A percentile compares a stretch with the other conserved stretches of the same genome.
Conservation (phyloP, 768 basidiomycete genomes). For the Pleurotus giganteus region DNA sequence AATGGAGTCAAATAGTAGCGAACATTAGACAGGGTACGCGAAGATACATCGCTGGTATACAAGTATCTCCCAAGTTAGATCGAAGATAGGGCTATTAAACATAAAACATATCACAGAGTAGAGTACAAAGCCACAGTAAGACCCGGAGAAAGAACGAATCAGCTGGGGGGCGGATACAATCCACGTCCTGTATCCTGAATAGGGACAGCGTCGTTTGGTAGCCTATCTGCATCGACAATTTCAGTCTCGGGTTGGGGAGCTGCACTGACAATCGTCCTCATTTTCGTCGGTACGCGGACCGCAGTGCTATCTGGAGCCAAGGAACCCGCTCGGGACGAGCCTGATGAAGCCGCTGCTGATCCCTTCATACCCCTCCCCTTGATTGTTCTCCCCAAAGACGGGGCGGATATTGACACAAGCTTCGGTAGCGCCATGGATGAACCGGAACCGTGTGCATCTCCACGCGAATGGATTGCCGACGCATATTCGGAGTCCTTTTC, state of each 20-base stretch:
- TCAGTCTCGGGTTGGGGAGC: slow-evolving; percentile 46
- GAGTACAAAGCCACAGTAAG: too few species aligned
- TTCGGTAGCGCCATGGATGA: not conserved
- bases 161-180: too few species aligned
- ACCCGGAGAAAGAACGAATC: too few species aligned
- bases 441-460: slow-evolving; percentile 16
- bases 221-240: slow-evolving; percentile 37
- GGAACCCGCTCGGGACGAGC: slow-evolving; percentile 58
- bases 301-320: slow-evolving; percentile 43
- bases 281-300: slow-evolving; percentile 58
- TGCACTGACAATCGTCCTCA: slow-evolving; percentile 58
- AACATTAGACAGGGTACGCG: too few species aligned
- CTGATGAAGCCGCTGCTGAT: slow-evolving; percentile 46
- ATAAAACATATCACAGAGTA: too few species aligned
- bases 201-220: too few species aligned
- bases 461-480: slow-evolving; percentile 26
- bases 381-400: slow-evolving; percentile 34
- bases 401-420: slow-evolving; percentile 41
- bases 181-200: too few species aligned
- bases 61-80: too few species aligned
- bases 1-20: too few species aligned
- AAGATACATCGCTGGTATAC: too few species aligned
- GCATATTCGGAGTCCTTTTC: slow-evolving; percentile 74
- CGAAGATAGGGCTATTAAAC: too few species aligned
- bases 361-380: slow-evolving; percentile 32